Conservation (phyloP, 106 monocot species). For the Dendrobium catenatum region DNA sequence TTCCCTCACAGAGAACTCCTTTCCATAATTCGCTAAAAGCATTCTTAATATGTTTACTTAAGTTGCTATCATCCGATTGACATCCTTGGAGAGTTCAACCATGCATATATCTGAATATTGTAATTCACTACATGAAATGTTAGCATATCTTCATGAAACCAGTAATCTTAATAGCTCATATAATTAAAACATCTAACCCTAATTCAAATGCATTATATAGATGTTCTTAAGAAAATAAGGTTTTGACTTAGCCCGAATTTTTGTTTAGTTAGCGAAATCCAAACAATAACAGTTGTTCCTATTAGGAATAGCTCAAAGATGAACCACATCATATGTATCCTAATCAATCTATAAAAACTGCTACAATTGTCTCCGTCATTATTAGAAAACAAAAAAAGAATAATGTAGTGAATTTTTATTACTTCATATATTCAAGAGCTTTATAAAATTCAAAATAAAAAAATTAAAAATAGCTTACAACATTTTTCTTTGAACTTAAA, state of each 20-base stretch:
- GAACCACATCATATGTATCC: neutral
- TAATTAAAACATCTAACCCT: neutral
- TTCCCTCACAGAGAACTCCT: conserved; percentile 54
- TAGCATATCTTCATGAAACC: neutral
- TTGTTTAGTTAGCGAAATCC: neutral
- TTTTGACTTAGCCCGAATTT: neutral
- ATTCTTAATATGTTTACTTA: conserved; percentile 62
- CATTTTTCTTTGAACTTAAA: too few species aligned
- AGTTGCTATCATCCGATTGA: conserved; percentile 44
- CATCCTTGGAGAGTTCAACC: conserved; percentile 44
- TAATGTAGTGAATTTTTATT: too few species aligned
- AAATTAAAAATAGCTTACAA: too few species aligned
- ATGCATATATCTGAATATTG: conserved; percentile 57
- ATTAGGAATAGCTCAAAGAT: too few species aligned
- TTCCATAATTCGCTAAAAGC: conserved; percentile 60
- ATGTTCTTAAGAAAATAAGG: neutral
- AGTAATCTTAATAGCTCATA: neutral
- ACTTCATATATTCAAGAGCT: too few species aligned
- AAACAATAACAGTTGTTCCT: too few species aligned
- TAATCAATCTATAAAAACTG: neutral
- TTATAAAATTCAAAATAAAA: too few species aligned
- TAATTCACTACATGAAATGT: neutral
- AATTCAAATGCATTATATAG: neutral
- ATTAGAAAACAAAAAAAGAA: too few species aligned
- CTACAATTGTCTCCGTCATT: too few species aligned